Evolutionary conservation across 2,329 filamentous ascomycete genomes (phyloP).

Genomic region (Penicillium oxalicum): DNA sequence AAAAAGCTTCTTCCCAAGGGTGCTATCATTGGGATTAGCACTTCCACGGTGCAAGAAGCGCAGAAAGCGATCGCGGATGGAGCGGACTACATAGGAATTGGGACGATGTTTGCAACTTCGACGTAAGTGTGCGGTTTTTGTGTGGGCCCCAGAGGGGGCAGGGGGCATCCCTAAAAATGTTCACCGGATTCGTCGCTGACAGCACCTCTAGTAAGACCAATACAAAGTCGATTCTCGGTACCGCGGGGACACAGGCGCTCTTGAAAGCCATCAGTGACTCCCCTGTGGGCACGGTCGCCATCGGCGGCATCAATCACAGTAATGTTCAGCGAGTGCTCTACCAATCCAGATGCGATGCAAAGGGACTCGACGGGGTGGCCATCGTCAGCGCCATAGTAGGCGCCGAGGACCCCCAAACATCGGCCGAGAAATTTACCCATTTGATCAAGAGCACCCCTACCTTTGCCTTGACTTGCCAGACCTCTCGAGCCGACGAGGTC

Average conservation of each 20-base stretch:
- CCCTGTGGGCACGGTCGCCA: constrained; percentile 60
- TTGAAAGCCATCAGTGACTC: constrained; percentile 53
- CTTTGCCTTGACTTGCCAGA: constrained; percentile 28
- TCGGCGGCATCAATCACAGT: constrained; percentile 75
- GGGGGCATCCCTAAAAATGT: background rate
- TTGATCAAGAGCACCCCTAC: constrained; percentile 45
- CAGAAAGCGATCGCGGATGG: constrained; percentile 63
- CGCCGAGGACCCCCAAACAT: constrained; percentile 59
- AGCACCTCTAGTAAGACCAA: constrained; percentile 63
- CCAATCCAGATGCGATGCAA: constrained; percentile 55
- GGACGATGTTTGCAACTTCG: constrained; percentile 78
- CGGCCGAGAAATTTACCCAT: constrained; percentile 54
- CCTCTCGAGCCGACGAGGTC: constrained; percentile 24
- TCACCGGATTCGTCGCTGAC: constrained; percentile 4
- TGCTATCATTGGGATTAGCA: constrained; percentile 83
- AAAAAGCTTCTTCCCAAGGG: constrained; percentile 65
- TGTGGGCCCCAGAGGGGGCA: background rate
- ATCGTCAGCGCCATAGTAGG: constrained; percentile 85
- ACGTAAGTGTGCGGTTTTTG: constrained; percentile 53
- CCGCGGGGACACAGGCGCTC: constrained; percentile 63
- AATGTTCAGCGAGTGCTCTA: constrained; percentile 71
- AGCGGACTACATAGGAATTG: constrained; percentile 88
- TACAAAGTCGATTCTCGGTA: constrained; percentile 73
- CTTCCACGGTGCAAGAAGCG: constrained; percentile 69
- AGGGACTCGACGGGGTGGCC: constrained; percentile 71